Evolutionary conservation across 2,329 filamentous ascomycete species (phyloP).

Genomic region (Aureobasidium vineae): DNA sequence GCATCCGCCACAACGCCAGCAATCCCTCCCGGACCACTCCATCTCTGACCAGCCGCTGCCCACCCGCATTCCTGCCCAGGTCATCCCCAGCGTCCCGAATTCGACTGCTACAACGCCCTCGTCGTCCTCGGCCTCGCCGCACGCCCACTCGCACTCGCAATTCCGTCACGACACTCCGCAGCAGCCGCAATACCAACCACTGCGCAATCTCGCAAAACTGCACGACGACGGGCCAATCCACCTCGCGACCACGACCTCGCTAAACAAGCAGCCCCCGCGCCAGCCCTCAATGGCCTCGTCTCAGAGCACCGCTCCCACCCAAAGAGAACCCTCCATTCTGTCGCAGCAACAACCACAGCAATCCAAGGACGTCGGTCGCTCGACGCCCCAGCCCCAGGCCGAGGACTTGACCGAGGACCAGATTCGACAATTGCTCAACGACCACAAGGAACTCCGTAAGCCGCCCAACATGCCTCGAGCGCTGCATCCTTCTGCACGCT

Average conservation of each 20-base stretch:
- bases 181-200: conserved; percentile 19
- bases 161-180: conserved; percentile 24
- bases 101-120: conserved; percentile 26
- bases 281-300: conserved; percentile 22
- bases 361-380: conserved; percentile 39
- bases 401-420: conserved; percentile 51
- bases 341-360: conserved; percentile 29
- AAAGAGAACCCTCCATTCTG: conserved; percentile 5
- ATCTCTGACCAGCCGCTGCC: conserved; percentile 5
- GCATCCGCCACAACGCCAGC: conserved; percentile 1
- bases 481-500: conserved; percentile 17
- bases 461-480: background rate
- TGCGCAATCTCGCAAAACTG: conserved; percentile 14
- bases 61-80: conserved; percentile 4
- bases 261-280: background rate
- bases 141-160: background rate
- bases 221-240: conserved; percentile 21
- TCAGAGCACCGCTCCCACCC: background rate
- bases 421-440: conserved; percentile 48
- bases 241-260: conserved; percentile 15
- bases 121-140: conserved; percentile 20
- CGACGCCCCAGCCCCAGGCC: conserved; percentile 47
- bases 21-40: background rate
- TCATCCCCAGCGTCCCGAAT: conserved; percentile 25
- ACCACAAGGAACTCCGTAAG: conserved; percentile 53